These are phyloP conservation scores for Paraurostyla sp. DNA, from an alignment of 73 alveolate genomes.

Conservation along the genomic window DNA sequence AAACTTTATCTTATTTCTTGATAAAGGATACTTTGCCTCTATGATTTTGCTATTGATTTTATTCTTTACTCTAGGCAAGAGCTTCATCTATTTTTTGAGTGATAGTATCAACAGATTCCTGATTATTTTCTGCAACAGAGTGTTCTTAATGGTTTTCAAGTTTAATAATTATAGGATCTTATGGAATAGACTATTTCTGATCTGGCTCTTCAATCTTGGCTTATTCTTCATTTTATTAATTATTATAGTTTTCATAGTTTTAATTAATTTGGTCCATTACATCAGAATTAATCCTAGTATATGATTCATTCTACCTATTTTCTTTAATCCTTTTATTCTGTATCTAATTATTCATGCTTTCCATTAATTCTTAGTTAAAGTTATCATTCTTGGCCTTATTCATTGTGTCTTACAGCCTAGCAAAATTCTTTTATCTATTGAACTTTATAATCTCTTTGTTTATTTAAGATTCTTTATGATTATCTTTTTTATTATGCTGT, in stretches of 20 bases:
- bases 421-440: constrained; percentile 7
- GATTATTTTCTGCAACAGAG: not conserved
- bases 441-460: constrained; percentile 12
- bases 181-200: too few relatives aligned
- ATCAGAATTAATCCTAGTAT: too few relatives aligned
- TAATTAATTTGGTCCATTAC: too few relatives aligned
- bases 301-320: too few relatives aligned
- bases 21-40: not conserved
- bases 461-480: not conserved
- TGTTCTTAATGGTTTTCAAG: too few relatives aligned
- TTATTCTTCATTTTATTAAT: too few relatives aligned
- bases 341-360: too few relatives aligned
- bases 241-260: too few relatives aligned
- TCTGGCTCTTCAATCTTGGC: too few relatives aligned
- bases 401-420: not conserved
- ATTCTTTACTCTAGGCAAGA: not conserved
- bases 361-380: not conserved
- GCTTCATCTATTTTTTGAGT: constrained; percentile 37
- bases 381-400: not conserved
- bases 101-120: constrained; percentile 1
- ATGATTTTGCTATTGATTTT: not conserved
- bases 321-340: too few relatives aligned
- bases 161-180: too few relatives aligned
- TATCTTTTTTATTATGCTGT: not conserved
- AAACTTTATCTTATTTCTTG: not conserved